Conservation (phyloP, 2,329 filamentous ascomycete species). For the Corniculantispora saksenae region DNA sequence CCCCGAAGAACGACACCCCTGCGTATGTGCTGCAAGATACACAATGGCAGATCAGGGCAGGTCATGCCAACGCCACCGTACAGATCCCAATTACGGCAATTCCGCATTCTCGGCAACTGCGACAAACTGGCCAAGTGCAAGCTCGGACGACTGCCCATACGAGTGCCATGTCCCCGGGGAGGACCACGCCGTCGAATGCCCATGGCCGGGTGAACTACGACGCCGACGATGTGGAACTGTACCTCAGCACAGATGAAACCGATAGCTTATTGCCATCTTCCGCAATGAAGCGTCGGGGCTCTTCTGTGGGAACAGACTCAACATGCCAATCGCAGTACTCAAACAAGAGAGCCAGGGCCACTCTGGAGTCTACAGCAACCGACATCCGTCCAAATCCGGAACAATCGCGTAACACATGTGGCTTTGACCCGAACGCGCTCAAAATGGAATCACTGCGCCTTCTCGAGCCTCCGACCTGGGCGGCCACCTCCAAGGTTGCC, state of each 20-base stretch:
- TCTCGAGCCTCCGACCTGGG: constrained; percentile 59
- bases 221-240: background rate
- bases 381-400: background rate
- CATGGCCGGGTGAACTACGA: background rate
- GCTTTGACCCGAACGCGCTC: background rate
- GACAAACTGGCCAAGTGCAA: background rate
- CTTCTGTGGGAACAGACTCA: background rate
- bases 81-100: constrained; percentile 32
- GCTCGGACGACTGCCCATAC: background rate
- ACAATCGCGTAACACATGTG: background rate
- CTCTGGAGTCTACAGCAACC: too few relatives aligned
- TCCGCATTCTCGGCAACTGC: constrained; percentile 16
- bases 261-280: background rate
- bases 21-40: constrained; percentile 33
- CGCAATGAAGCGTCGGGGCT: background rate
- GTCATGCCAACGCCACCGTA: background rate
- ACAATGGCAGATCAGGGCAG: background rate
- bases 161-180: too few relatives aligned
- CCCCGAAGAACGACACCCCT: background rate
- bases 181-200: background rate
- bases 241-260: background rate
- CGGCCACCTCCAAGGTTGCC: constrained; percentile 60
- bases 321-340: background rate
- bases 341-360: background rate
- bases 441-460: constrained; percentile 2